phyloP scores from a whole-genome alignment of 2,329 filamentous ascomycete genomes.

The Phaeophleospora eucalypticola region DNA sequence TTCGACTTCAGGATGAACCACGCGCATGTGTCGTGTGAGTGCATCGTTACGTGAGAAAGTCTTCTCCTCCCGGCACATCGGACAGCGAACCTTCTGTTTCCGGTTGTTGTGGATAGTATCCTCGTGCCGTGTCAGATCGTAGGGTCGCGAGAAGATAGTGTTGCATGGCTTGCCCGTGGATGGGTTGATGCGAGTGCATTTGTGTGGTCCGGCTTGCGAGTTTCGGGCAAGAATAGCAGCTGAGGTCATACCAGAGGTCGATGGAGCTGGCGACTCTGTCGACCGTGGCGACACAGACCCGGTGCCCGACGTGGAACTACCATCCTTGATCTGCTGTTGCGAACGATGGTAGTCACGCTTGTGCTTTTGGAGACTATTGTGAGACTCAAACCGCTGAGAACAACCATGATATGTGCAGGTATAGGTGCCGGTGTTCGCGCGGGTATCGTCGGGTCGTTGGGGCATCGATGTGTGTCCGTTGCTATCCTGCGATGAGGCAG shows the following conservation, averaged over 20 bases:
- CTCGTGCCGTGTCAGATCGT: conserved; percentile 93
- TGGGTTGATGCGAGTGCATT: conserved; percentile 88
- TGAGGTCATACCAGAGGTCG: conserved; percentile 46
- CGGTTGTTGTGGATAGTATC: conserved; percentile 94
- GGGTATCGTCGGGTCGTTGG: conserved; percentile 58
- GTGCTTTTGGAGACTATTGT: conserved; percentile 83
- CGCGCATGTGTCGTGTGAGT: conserved; percentile 86
- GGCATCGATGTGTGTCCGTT: conserved; percentile 23
- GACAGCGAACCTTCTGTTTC: conserved; percentile 91
- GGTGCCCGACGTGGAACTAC: conserved; percentile 36
- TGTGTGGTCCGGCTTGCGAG: conserved; percentile 88
- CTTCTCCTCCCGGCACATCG: conserved; percentile 92
- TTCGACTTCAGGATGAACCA: conserved; percentile 86
- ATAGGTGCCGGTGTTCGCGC: conserved; percentile 81
- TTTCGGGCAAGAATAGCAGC: conserved; percentile 61
- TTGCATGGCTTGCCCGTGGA: conserved; percentile 93
- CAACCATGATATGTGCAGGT: conserved; percentile 96
- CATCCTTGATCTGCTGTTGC: conserved; percentile 42
- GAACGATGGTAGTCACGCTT: conserved; percentile 90
- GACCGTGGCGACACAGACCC: conserved; percentile 28
- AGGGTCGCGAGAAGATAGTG: conserved; percentile 89
- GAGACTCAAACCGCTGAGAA: conserved; percentile 80
- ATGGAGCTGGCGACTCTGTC: conserved; percentile 29
- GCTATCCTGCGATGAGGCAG: conserved; percentile 41
- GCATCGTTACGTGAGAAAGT: conserved; percentile 95